Percentiles rank a stretch among this genome's conserved stretches.
phyloP scores from a whole-genome alignment of 805 yeast species.

The Cyberlindnera mississippiensis region DNA sequence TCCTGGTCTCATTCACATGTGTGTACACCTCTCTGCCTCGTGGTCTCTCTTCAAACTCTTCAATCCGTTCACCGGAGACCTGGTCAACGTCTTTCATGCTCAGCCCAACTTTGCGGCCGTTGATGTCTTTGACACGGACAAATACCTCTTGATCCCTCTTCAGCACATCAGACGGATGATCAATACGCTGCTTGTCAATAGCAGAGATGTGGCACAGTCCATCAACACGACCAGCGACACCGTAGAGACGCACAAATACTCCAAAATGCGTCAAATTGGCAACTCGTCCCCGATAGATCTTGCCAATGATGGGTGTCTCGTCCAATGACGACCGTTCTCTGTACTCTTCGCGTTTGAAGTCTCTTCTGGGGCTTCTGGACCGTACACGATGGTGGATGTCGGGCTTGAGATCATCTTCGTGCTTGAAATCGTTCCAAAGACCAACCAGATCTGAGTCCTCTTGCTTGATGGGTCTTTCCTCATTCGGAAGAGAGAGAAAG shows the following conservation, averaged over 20 bases:
- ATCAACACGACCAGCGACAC: conserved; percentile 31
- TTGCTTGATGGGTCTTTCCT: conserved; percentile 15
- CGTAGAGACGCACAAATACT: conserved; percentile 61
- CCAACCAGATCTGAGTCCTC: conserved; percentile 11
- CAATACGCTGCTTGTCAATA: conserved; percentile 47
- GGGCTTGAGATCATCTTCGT: conserved; percentile 15
- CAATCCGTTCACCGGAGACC: conserved; percentile 45
- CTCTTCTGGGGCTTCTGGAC: too few relatives aligned
- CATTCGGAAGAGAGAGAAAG: conserved; percentile 22
- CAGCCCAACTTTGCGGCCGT: conserved; percentile 48
- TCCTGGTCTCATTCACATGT: conserved; percentile 29
- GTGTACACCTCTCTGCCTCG: conserved; percentile 18
- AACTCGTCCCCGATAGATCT: conserved; percentile 59
- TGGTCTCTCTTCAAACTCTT: conserved; percentile 8
- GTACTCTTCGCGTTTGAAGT: conserved; percentile 17
- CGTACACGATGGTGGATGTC: conserved; percentile 11
- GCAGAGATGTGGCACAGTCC: conserved; percentile 82
- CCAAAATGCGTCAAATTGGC: conserved; percentile 65
- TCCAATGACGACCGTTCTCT: conserved; percentile 21
- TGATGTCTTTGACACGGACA: conserved; percentile 51
- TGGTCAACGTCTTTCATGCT: conserved; percentile 76
- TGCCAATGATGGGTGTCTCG: conserved; percentile 35
- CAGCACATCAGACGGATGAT: conserved; percentile 57
- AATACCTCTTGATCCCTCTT: conserved; percentile 56
- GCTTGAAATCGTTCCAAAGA: conserved; percentile 24